phyloP scores from a whole-genome alignment of 345 rosid species.

The Nasturtium officinale region DNA sequence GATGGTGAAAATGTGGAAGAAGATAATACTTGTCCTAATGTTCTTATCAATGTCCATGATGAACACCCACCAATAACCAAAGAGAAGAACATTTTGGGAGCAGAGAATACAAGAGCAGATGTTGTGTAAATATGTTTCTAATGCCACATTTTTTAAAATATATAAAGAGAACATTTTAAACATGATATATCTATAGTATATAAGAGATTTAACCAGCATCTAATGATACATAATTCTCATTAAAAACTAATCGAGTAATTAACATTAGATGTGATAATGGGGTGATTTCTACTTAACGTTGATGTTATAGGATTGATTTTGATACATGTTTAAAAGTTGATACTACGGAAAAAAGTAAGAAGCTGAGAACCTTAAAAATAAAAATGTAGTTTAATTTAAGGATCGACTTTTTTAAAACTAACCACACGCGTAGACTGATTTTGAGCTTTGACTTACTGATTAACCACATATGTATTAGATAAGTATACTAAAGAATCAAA shows the following conservation, averaged over 20 bases:
- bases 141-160: neutral
- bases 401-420: neutral
- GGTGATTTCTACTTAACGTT: no score
- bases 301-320: no score
- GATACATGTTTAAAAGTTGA: no score
- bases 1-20: constrained; percentile 39
- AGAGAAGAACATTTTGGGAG: constrained; percentile 35
- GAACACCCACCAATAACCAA: constrained; percentile 29
- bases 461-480: neutral
- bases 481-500: constrained; percentile 5
- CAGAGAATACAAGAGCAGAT: neutral
- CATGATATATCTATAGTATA: neutral
- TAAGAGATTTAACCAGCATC: no score
- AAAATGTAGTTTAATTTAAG: neutral
- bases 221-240: no score
- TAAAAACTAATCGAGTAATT: no score
- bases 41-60: constrained; percentile 49
- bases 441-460: neutral
- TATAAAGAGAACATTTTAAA: constrained; percentile 20
- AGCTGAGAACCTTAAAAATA: no score
- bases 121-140: constrained; percentile 43
- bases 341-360: no score
- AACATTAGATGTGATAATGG: no score
- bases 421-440: neutral
- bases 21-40: constrained; percentile 27